phyloP scores from a whole-genome alignment of 1,284 basidiomycete species.

The Trametes polyzona region DNA sequence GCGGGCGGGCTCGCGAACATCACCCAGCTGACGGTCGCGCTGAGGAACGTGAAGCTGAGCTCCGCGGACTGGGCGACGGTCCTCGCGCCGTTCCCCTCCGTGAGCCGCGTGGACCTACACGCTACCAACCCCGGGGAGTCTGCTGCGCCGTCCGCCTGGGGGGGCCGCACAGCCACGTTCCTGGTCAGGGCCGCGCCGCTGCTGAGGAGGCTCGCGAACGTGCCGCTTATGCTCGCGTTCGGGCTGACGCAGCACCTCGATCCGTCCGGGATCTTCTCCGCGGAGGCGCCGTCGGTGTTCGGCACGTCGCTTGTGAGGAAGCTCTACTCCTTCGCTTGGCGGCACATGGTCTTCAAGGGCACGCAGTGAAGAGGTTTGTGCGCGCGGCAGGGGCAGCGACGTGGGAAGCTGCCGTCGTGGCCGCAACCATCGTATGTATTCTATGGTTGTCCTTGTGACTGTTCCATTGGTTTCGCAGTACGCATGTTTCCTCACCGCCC shows the following conservation, averaged over 20 bases:
- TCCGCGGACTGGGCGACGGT: slow-evolving; percentile 5
- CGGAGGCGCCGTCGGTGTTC: neutral
- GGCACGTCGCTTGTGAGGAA: neutral
- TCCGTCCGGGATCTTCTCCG: neutral
- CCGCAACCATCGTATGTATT: too few relatives aligned
- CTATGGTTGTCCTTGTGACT: too few relatives aligned
- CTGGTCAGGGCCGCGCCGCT: slow-evolving; percentile 1
- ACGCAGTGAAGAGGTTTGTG: neutral
- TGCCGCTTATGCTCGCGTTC: slow-evolving; percentile 13
- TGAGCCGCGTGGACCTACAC: slow-evolving; percentile 8
- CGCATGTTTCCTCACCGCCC: too few relatives aligned
- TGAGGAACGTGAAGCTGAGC: slow-evolving; percentile 2
- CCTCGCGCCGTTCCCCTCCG: slow-evolving; percentile 9
- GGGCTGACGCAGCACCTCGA: slow-evolving; percentile 5
- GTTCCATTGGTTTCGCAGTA: too few relatives aligned
- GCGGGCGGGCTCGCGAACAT: slow-evolving; percentile 5
- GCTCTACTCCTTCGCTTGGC: neutral
- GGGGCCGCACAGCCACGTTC: slow-evolving; percentile 5
- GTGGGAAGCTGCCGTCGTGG: too few relatives aligned
- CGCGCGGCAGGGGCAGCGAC: neutral
- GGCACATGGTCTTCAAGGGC: neutral
- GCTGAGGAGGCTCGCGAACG: slow-evolving; percentile 4
- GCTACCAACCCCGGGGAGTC: neutral
- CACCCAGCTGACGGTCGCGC: slow-evolving; percentile 4
- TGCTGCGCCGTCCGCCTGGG: neutral